Evolutionary conservation across 805 yeast genomes (phyloP).

Genomic region (Hanseniaspora nectarophila): DNA sequence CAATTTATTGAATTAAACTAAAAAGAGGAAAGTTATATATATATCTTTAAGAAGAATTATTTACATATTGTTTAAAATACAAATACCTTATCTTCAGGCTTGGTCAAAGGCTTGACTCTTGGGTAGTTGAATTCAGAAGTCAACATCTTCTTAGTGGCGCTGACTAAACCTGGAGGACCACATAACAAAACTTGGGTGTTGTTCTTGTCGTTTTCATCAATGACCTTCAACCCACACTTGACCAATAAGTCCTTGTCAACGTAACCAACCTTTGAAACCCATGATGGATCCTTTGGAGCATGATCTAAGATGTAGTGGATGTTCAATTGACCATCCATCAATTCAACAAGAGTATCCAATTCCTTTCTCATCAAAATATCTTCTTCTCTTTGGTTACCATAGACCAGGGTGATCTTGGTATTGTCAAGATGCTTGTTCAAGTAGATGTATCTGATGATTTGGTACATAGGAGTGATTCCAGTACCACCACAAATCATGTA

Average conservation of each 20-base stretch:
- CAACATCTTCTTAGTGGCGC: slow-evolving; percentile 61
- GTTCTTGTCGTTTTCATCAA: slow-evolving; percentile 34
- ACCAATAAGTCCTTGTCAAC: slow-evolving; percentile 64
- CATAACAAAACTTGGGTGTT: slow-evolving; percentile 58
- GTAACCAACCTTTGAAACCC: slow-evolving; percentile 73
- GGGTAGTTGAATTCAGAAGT: slow-evolving; percentile 46
- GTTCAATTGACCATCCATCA: slow-evolving; percentile 42
- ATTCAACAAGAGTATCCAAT: slow-evolving; percentile 50
- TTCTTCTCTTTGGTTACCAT: slow-evolving; percentile 67
- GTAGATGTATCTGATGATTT: slow-evolving; percentile 71
- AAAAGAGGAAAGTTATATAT: not conserved
- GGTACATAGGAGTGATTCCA: slow-evolving; percentile 93
- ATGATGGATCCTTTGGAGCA: slow-evolving; percentile 44
- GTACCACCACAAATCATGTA: slow-evolving; percentile 97
- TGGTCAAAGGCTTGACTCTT: slow-evolving; percentile 80
- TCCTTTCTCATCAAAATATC: slow-evolving; percentile 76
- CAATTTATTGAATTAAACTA: slow-evolving; percentile 31
- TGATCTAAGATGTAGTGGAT: slow-evolving; percentile 66
- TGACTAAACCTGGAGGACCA: slow-evolving; percentile 90
- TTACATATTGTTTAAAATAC: slow-evolving; percentile 41
- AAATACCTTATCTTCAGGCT: slow-evolving; percentile 81
- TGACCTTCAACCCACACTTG: slow-evolving; percentile 48
- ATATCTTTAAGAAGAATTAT: not conserved
- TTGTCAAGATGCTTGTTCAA: slow-evolving; percentile 46
- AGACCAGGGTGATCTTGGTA: slow-evolving; percentile 62